phyloP scores from a whole-genome alignment of 441 rosid species.

The Populus hybrid region DNA sequence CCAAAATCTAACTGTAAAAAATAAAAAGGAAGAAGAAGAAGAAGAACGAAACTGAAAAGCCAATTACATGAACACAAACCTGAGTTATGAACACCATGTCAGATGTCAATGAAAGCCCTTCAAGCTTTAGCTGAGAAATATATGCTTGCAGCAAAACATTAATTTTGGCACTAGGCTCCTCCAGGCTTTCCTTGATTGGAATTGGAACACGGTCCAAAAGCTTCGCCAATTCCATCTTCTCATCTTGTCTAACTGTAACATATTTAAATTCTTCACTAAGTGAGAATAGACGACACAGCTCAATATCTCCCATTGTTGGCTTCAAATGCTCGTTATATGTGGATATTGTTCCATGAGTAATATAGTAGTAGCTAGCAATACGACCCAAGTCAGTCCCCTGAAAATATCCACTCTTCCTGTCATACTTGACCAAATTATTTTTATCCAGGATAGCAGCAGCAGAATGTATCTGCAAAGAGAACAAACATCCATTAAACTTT shows the following conservation, averaged over 20 bases:
- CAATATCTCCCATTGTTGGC: constrained; percentile 96
- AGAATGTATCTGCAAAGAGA: constrained; percentile 66
- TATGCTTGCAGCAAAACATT: constrained; percentile 94
- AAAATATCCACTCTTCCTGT: constrained; percentile 87
- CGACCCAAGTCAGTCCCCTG: constrained; percentile 97
- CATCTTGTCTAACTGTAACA: constrained; percentile 94
- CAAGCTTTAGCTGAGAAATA: constrained; percentile 91
- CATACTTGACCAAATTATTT: constrained; percentile 86
- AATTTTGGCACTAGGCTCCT: constrained; percentile 95
- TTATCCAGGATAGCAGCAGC: constrained; percentile 88
- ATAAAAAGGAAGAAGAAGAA: not conserved
- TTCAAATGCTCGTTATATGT: constrained; percentile 89
- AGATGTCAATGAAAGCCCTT: constrained; percentile 90
- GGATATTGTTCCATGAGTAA: constrained; percentile 88
- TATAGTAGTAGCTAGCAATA: constrained; percentile 92
- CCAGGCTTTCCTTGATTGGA: constrained; percentile 93
- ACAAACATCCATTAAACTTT: not conserved
- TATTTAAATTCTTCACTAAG: constrained; percentile 92
- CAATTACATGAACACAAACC: constrained; percentile 38
- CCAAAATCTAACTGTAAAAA: constrained; percentile 12
- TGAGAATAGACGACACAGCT: constrained; percentile 77
- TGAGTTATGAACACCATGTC: constrained; percentile 97
- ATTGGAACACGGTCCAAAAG: constrained; percentile 90
- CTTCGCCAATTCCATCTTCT: constrained; percentile 96
- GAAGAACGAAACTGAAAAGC: not conserved